phyloP scores from a whole-genome alignment of 495 filamentous ascomycete species.

The Penicillium antarcticum region DNA sequence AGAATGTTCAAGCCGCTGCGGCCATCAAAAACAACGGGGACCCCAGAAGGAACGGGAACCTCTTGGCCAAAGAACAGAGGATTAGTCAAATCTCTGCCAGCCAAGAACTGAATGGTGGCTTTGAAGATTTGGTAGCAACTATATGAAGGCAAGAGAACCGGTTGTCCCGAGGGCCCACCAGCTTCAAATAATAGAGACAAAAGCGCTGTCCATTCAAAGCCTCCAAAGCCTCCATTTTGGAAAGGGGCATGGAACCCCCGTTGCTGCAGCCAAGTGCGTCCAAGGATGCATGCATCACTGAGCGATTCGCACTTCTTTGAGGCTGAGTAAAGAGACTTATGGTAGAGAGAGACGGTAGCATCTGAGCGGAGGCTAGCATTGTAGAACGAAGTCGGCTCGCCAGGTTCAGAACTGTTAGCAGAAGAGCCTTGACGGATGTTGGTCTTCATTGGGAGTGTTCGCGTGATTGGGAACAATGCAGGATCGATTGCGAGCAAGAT shows the following conservation, averaged over 20 bases:
- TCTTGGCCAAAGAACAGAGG: conserved; percentile 53
- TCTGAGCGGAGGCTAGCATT: conserved; percentile 85
- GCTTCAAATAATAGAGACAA: conserved; percentile 78
- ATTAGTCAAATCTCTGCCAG: conserved; percentile 64
- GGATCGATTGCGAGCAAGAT: conserved; percentile 72
- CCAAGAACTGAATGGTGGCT: conserved; percentile 78
- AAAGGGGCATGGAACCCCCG: conserved; percentile 70
- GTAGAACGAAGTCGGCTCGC: conserved; percentile 74
- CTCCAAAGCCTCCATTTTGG: conserved; percentile 80
- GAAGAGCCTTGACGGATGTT: conserved; percentile 57
- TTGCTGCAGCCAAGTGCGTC: conserved; percentile 84
- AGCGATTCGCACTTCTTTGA: conserved; percentile 66
- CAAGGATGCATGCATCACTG: conserved; percentile 79
- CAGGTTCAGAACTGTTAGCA: conserved; percentile 27
- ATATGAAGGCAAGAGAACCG: conserved; percentile 71
- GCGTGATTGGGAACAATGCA: conserved; percentile 60
- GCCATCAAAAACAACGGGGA: conserved; percentile 60
- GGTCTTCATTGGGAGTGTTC: conserved; percentile 66
- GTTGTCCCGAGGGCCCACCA: conserved; percentile 63
- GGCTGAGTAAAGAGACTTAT: conserved; percentile 65
- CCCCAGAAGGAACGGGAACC: conserved; percentile 26
- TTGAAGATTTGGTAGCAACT: conserved; percentile 96
- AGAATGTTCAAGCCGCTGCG: conserved; percentile 72
- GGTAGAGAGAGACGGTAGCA: conserved; percentile 63
- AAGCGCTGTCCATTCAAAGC: conserved; percentile 82